Percentiles rank a stretch among this genome's conserved stretches.
Evolutionary conservation across 768 basidiomycete genomes (phyloP).

Genomic region (Daedaleopsis sinensis): DNA sequence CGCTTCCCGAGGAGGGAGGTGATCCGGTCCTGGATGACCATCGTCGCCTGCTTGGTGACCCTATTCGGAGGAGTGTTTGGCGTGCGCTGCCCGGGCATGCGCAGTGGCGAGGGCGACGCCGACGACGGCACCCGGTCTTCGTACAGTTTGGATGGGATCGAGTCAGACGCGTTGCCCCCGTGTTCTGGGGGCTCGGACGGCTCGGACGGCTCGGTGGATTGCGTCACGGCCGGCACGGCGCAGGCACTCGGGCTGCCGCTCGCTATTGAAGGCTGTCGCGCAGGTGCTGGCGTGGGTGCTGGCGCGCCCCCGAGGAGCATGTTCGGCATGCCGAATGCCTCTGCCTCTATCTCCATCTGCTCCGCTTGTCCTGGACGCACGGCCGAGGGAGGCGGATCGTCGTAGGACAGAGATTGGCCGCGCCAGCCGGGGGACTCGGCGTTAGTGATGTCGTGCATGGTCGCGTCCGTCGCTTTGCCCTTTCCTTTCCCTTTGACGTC

Average conservation of each 20-base stretch:
- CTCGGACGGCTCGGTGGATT: conserved; percentile 4
- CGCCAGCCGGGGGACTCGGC: conserved; percentile 9
- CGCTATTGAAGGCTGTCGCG: neutral
- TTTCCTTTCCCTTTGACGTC: conserved; percentile 38
- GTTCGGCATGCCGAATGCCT: conserved; percentile 8
- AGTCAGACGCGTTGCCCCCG: conserved; percentile 19
- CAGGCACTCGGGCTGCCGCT: too few relatives aligned
- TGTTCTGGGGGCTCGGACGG: conserved; percentile 21
- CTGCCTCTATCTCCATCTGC: conserved; percentile 5
- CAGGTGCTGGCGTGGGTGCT: neutral
- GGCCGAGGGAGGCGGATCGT: conserved; percentile 5
- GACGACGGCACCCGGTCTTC: conserved; percentile 59
- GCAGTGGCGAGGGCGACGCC: conserved; percentile 43
- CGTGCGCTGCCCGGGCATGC: conserved; percentile 36
- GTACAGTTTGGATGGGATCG: conserved; percentile 5
- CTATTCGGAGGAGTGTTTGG: conserved; percentile 26
- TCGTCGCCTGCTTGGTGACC: conserved; percentile 42
- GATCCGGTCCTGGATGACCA: conserved; percentile 69
- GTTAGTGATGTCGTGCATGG: conserved; percentile 48
- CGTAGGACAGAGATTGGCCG: conserved; percentile 11
- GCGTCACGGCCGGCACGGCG: neutral
- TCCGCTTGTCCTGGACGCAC: neutral
- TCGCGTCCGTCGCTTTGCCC: conserved; percentile 31
- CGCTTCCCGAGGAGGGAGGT: conserved; percentile 73
- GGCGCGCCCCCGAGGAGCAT: conserved; percentile 4